Evolutionary conservation across 108 stramenopile species (phyloP).

Genomic region (Conticribra guillardii): DNA sequence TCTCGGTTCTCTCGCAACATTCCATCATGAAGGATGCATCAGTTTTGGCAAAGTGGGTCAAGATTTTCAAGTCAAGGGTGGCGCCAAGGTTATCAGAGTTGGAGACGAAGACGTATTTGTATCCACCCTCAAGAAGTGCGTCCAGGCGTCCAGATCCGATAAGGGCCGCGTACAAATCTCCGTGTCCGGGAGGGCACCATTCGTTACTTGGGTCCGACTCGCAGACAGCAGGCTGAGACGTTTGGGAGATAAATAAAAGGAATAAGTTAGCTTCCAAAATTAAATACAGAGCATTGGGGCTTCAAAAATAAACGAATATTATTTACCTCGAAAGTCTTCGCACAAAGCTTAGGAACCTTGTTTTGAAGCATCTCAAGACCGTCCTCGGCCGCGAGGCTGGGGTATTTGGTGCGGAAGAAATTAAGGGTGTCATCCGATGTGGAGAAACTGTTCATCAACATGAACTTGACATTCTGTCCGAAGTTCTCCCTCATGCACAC

Average conservation of each 20-base stretch:
- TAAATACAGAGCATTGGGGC: background rate
- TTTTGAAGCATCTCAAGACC: slow-evolving; percentile 99
- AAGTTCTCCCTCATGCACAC: slow-evolving; percentile 92
- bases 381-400: slow-evolving; percentile 86
- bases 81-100: slow-evolving; percentile 99
- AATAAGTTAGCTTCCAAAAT: background rate
- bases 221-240: slow-evolving; percentile 77
- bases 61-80: slow-evolving; percentile 92
- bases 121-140: slow-evolving; percentile 89
- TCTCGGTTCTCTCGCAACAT: slow-evolving; percentile 94
- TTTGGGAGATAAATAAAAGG: background rate
- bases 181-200: slow-evolving; percentile 99
- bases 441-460: slow-evolving; percentile 99
- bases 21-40: slow-evolving; percentile 98
- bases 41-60: slow-evolving; percentile 92
- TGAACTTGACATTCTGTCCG: slow-evolving; percentile 94
- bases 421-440: slow-evolving; percentile 95
- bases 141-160: slow-evolving; percentile 96
- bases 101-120: slow-evolving; percentile 99
- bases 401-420: slow-evolving; percentile 89
- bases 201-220: slow-evolving; percentile 85
- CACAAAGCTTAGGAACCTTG: slow-evolving; percentile 98
- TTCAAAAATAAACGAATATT: too few relatives aligned
- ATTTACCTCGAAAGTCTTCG: slow-evolving; percentile 84
- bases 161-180: slow-evolving; percentile 98